A percentile compares a stretch with the other conserved stretches of the same genome.
These are phyloP conservation scores for Fusarium hostae DNA, from an alignment of 2,329 filamentous ascomycete species.

Conservation along the genomic window DNA sequence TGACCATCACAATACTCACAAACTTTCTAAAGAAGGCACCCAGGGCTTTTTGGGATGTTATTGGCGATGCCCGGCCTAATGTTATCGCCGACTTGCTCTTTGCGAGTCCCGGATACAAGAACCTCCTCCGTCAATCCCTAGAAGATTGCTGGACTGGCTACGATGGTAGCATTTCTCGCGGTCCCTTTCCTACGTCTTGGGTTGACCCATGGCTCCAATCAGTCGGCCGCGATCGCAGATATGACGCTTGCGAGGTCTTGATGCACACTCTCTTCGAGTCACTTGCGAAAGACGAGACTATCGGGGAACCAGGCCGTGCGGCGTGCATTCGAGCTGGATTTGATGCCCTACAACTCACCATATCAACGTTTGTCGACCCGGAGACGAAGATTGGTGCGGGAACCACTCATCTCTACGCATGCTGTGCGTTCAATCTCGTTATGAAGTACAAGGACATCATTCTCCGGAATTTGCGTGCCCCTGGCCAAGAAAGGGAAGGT, in stretches of 20 bases:
- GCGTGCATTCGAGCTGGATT: constrained; percentile 74
- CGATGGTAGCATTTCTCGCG: constrained; percentile 59
- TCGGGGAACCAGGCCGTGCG: constrained; percentile 67
- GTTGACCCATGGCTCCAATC: constrained; percentile 81
- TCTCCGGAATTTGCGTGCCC: constrained; percentile 50
- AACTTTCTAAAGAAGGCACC: constrained; percentile 79
- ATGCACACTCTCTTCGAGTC: constrained; percentile 78
- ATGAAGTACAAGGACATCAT: constrained; percentile 72
- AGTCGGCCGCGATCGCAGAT: constrained; percentile 78
- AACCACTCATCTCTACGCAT: constrained; percentile 70
- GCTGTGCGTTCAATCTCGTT: constrained; percentile 73
- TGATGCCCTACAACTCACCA: constrained; percentile 66
- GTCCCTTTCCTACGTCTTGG: constrained; percentile 79
- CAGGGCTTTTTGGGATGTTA: constrained; percentile 87
- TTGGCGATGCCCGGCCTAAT: constrained; percentile 82
- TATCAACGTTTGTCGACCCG: constrained; percentile 65
- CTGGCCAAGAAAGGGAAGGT: constrained; percentile 45
- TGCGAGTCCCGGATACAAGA: constrained; percentile 72
- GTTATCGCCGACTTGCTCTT: constrained; percentile 88
- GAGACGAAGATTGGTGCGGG: constrained; percentile 58
- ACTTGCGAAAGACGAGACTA: constrained; percentile 64
- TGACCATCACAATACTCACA: constrained; percentile 76
- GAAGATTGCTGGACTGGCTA: constrained; percentile 54
- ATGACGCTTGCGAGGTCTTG: constrained; percentile 83
- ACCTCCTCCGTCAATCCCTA: constrained; percentile 70